phyloP scores from a whole-genome alignment of 1,139 yeast species.

The Arxiozyma slooffiae region DNA sequence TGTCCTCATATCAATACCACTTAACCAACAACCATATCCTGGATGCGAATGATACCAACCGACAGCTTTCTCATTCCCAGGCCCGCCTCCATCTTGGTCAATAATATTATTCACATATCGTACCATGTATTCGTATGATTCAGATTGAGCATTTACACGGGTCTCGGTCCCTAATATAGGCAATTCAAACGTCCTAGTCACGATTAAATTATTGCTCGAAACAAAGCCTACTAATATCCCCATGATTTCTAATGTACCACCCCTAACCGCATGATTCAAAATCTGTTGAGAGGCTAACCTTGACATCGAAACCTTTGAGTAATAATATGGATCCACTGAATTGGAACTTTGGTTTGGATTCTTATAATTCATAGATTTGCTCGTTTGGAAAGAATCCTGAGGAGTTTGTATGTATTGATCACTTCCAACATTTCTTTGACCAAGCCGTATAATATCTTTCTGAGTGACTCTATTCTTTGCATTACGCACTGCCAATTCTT shows the following conservation, averaged over 20 bases:
- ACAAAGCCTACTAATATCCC: slow-evolving; percentile 86
- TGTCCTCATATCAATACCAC: slow-evolving; percentile 84
- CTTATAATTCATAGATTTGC: no score
- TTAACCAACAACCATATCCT: slow-evolving; percentile 91
- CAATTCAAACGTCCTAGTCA: slow-evolving; percentile 75
- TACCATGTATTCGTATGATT: slow-evolving; percentile 93
- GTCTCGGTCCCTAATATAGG: no score
- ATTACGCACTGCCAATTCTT: neutral
- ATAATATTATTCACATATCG: slow-evolving; percentile 59
- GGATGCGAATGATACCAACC: slow-evolving; percentile 98
- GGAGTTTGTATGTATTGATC: neutral
- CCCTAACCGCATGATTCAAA: slow-evolving; percentile 72
- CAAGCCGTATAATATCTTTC: neutral
- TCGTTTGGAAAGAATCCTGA: neutral
- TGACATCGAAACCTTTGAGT: slow-evolving; percentile 50
- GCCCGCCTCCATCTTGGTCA: slow-evolving; percentile 40
- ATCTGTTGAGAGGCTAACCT: slow-evolving; percentile 70
- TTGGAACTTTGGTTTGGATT: no score
- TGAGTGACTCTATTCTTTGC: neutral
- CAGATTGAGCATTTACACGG: slow-evolving; percentile 86
- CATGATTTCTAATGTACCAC: slow-evolving; percentile 91
- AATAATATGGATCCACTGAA: slow-evolving; percentile 32
- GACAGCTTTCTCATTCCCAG: slow-evolving; percentile 54
- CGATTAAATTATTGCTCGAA: slow-evolving; percentile 47
- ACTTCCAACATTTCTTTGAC: neutral